phyloP scores from a whole-genome alignment of 129 eudicot genomes.

The Arctium lappa region DNA sequence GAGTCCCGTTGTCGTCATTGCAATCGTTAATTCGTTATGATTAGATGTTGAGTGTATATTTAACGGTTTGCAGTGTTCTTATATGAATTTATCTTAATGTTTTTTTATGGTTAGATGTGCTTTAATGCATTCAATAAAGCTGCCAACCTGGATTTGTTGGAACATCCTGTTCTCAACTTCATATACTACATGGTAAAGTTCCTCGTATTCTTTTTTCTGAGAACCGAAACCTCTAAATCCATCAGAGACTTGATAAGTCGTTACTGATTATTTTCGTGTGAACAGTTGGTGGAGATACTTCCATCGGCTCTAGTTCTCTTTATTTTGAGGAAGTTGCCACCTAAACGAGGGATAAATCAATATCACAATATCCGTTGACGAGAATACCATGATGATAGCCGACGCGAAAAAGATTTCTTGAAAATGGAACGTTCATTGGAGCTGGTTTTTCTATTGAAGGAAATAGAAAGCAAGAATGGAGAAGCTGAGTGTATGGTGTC shows the following conservation, averaged over 20 bases:
- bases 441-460: conserved; percentile 2
- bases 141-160: conserved; percentile 75
- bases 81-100: neutral
- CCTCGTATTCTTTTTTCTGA: neutral
- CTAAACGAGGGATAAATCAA: conserved; percentile 80
- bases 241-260: neutral
- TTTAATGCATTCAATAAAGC: conserved; percentile 72
- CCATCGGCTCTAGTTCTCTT: conserved; percentile 85
- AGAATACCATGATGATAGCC: neutral
- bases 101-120: conserved; percentile 63
- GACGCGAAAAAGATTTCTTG: neutral
- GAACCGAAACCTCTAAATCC: neutral
- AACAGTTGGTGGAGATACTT: conserved; percentile 84
- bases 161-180: conserved; percentile 78
- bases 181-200: conserved; percentile 67
- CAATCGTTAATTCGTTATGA: neutral
- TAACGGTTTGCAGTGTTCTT: neutral
- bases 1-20: conserved; percentile 20
- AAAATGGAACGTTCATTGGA: neutral
- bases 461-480: conserved; percentile 2
- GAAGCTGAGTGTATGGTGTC: conserved; percentile 11
- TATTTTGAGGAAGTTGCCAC: conserved; percentile 88
- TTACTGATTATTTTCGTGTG: neutral
- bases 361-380: conserved; percentile 71
- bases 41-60: neutral